Base-by-base conservation (phyloP, 345 rosid species). In the Eucalyptus shirleyi region DNA sequence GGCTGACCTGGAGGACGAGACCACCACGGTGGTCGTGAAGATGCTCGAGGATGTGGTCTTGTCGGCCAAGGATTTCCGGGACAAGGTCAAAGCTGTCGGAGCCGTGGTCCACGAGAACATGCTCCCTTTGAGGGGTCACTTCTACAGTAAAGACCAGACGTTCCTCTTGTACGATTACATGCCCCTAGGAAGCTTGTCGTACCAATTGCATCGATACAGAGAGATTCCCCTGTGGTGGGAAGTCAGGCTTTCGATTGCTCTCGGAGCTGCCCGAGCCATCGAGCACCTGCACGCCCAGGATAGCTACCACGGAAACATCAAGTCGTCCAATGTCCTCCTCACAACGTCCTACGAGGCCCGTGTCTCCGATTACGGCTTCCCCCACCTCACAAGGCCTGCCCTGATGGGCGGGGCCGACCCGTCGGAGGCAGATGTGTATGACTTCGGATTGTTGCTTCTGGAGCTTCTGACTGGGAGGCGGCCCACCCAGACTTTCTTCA, bases 291-390 rank as follows among this genome's bases (percentile, higher is more conserved):
- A 97, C 85, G 93, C 94, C 23, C 91, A 92, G 69, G 34, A 96
- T 95, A 90, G 95, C 96, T 72, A 92, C 91, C 91, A 97, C 90
- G 98, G 98, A 67, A 94, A 97, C 67, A 92, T 97, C 85, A 96
- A 96, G 91, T 93, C 98, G 47, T 95, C 98, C 88, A 96, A 97
- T 88, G 94, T 96, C 90, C 98, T 97, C n/a, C 92, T 97, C 89
- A 93, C 88, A 86, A 94, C 93, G 89, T 96, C 96, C 45, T 89
- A 65, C 6, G 96, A 95, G 12, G 96, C 92, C 17, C 92, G 95
- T 87, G 89, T 97, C 56, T 92, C 95, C 42, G 98, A 97, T 91
- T 93, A 95, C 65, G 97, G 99, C 24, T 89, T 96, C 83, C 88
- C 96, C 47, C 95, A 96, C 72, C 4, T 62, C 8, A 16, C 1